Evolutionary conservation across 768 basidiomycete genomes (phyloP).

Genomic region (Dacryopinax spathularia): DNA sequence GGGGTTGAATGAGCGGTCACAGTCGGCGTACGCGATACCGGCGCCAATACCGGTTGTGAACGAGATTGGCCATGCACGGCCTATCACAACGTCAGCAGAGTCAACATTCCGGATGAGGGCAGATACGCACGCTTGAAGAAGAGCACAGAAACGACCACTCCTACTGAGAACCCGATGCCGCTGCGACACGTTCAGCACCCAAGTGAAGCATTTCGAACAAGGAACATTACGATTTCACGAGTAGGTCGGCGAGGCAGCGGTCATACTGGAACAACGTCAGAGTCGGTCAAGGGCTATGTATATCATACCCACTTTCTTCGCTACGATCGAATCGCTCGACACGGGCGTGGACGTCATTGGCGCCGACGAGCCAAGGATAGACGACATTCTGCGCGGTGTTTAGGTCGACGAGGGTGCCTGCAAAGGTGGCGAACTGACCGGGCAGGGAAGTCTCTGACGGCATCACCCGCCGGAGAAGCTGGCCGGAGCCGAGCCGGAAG

Average conservation of each 20-base stretch:
- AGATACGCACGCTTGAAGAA: slow-evolving; percentile 70
- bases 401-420: neutral
- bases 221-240: slow-evolving; percentile 70
- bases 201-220: neutral
- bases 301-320: slow-evolving; percentile 57
- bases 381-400: neutral
- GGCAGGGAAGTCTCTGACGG: neutral
- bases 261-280: slow-evolving; percentile 43
- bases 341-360: slow-evolving; percentile 38
- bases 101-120: slow-evolving; percentile 6
- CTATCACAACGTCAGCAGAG: slow-evolving; percentile 27
- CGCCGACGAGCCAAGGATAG: neutral
- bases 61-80: slow-evolving; percentile 84
- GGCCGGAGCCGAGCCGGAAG: neutral
- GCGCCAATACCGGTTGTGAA: slow-evolving; percentile 76
- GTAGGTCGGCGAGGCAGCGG: slow-evolving; percentile 57
- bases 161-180: slow-evolving; percentile 76
- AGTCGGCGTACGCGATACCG: slow-evolving; percentile 80
- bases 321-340: slow-evolving; percentile 80
- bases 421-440: neutral
- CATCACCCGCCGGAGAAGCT: neutral
- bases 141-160: slow-evolving; percentile 78
- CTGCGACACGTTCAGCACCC: slow-evolving; percentile 27
- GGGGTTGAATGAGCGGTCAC: slow-evolving; percentile 85
- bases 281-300: neutral